Conservation (phyloP, 768 basidiomycete species). For the Boletus vinaceobasis region DNA sequence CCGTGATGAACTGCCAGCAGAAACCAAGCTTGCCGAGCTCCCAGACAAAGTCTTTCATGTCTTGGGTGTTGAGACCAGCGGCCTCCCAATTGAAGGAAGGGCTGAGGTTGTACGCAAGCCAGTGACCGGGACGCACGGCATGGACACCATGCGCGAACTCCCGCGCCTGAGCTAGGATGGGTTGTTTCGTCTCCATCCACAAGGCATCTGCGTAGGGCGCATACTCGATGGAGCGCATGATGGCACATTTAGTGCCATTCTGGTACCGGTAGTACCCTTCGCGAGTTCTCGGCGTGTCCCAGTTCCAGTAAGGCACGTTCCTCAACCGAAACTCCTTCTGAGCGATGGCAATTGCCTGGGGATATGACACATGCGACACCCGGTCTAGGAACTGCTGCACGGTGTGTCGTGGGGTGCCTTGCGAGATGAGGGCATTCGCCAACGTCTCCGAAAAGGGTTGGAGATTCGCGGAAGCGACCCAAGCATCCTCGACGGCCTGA, state of each 20-base stretch:
- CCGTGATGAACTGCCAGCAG: conserved; percentile 99
- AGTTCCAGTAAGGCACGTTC: conserved; percentile 83
- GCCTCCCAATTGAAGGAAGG: conserved; percentile 95
- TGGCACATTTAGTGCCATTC: conserved; percentile 92
- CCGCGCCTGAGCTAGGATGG: conserved; percentile 85
- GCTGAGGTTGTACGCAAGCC: conserved; percentile 95
- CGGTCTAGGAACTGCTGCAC: conserved; percentile 63
- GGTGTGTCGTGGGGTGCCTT: conserved; percentile 47
- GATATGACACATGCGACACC: conserved; percentile 65
- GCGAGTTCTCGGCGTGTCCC: conserved; percentile 90
- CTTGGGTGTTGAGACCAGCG: conserved; percentile 79
- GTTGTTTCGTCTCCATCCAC: conserved; percentile 98
- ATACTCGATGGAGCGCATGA: conserved; percentile 88
- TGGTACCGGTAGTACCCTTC: conserved; percentile 98
- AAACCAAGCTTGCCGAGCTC: conserved; percentile 93
- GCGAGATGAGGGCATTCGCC: conserved; percentile 59
- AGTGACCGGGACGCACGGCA: conserved; percentile 78
- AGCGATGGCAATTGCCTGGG: conserved; percentile 70
- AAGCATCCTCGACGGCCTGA: conserved; percentile 86
- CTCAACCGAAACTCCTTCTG: conserved; percentile 74
- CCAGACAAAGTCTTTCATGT: conserved; percentile 91
- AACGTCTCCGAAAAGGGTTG: conserved; percentile 75
- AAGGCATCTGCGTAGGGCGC: conserved; percentile 90
- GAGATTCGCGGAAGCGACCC: conserved; percentile 76
- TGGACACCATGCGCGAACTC: conserved; percentile 92